Evolutionary conservation across 2,329 filamentous ascomycete genomes (phyloP).

Genomic region (Exophiala calicioides): DNA sequence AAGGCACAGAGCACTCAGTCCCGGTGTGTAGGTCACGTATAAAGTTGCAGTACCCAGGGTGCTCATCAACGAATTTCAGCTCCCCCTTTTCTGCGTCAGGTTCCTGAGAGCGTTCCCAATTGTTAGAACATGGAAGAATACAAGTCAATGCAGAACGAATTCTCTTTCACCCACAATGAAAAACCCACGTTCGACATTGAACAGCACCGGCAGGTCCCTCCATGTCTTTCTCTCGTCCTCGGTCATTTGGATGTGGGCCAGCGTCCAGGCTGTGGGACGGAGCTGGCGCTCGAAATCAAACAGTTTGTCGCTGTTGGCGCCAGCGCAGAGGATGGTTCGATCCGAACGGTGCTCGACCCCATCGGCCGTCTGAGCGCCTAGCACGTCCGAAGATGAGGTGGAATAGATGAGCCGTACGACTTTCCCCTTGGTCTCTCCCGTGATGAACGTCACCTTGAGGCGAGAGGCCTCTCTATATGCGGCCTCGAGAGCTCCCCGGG

Average conservation of each 20-base stretch:
- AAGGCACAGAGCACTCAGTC: slow-evolving; percentile 41
- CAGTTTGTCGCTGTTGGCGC: slow-evolving; percentile 44
- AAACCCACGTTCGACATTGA: slow-evolving; percentile 51
- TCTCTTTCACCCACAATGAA: no score
- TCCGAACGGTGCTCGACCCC: slow-evolving; percentile 41
- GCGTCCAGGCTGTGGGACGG: slow-evolving; percentile 49
- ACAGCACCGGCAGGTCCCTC: slow-evolving; percentile 47
- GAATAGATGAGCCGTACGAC: slow-evolving; percentile 41
- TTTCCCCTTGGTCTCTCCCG: slow-evolving; percentile 41
- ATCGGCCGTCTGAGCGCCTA: slow-evolving; percentile 43
- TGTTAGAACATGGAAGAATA: no score
- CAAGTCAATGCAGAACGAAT: no score
- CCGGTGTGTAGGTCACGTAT: slow-evolving; percentile 34
- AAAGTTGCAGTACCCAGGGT: slow-evolving; percentile 58
- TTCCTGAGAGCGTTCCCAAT: no score
- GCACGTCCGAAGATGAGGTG: slow-evolving; percentile 40
- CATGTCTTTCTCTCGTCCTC: slow-evolving; percentile 45
- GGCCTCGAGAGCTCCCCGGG: slow-evolving; percentile 51
- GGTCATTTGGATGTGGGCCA: slow-evolving; percentile 48
- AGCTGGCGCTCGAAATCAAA: slow-evolving; percentile 50
- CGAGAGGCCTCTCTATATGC: slow-evolving; percentile 48
- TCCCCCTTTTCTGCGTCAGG: slow-evolving; percentile 43
- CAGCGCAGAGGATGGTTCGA: slow-evolving; percentile 46
- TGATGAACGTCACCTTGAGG: slow-evolving; percentile 52
- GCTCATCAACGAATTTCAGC: slow-evolving; percentile 52